These are phyloP conservation scores for Nannochloris sp. DNA, from an alignment of 139 green algal genomes.

Conservation along the genomic window DNA sequence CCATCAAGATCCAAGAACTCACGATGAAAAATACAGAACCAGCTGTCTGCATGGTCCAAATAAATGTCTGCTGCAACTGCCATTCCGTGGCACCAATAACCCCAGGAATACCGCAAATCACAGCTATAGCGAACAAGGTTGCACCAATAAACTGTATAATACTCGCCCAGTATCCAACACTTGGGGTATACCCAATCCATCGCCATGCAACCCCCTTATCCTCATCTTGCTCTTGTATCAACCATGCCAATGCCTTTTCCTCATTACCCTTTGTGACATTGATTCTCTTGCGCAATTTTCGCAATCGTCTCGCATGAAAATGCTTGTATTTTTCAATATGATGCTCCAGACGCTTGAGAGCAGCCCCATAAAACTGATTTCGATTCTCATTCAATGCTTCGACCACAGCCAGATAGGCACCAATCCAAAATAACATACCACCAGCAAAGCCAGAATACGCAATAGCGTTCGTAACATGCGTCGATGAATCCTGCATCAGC, in stretches of 20 bases:
- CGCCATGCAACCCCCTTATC: background rate
- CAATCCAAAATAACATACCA: slow-evolving; percentile 10
- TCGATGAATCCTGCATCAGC: background rate
- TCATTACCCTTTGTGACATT: background rate
- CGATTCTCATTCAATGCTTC: slow-evolving; percentile 7
- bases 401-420: background rate
- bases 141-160: slow-evolving; percentile 10
- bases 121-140: background rate
- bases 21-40: background rate
- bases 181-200: background rate
- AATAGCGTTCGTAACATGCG: background rate
- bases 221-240: background rate
- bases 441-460: slow-evolving; percentile 8
- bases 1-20: slow-evolving; percentile 10
- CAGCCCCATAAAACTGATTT: slow-evolving; percentile 3
- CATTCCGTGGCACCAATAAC: background rate
- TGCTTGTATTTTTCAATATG: background rate
- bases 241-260: background rate
- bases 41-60: slow-evolving; percentile 9
- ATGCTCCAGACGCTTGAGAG: background rate
- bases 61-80: slow-evolving; percentile 6
- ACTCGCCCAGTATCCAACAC: background rate
- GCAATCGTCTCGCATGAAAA: background rate
- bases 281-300: background rate
- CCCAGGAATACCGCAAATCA: slow-evolving; percentile 2